Base-by-base conservation (phyloP, 1,284 basidiomycete species). In the Pyrrhoderma lamaoense region DNA sequence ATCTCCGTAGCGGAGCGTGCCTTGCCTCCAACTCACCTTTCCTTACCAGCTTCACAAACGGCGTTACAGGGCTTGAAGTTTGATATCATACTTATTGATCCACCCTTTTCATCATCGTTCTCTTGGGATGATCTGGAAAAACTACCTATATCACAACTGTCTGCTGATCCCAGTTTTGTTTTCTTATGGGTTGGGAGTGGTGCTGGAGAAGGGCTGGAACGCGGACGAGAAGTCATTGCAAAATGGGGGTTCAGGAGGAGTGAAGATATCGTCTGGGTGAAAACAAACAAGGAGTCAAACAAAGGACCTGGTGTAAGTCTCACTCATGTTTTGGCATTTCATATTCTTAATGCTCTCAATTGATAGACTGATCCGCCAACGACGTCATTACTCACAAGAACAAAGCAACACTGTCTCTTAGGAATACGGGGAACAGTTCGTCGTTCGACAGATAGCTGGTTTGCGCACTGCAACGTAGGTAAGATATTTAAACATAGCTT, bases 351-450 rank as follows among this genome's bases (percentile, higher is more conserved):
- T 38, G 21, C 19, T 46, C 16, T 42, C 23, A 21, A 8, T 14
- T 34, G 8, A 9, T 48, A 89, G 83, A 87, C 83, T 38, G 88
- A 90, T 63, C 79, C 84, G 1, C 88, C 88, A 1, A 89, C 88
- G 5, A 88, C 84, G 1, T 89, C 87, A 2, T 67, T 96, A 23
- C 75, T 96, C 45, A 90, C 87, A 7, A 77, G 89, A 35, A 93
- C 93, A 47, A 93, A 95, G 64, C 90, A 97, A 62, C 95, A 99
- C 64, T 98, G 94, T 68, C 71, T 98, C 42, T 97, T 99, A 80
- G 96, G 96, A n/a, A 99, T 99, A 59, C 82, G 91, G 34, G 95
- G 95, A 1, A 99, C 95, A 0, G 95, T 99, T 2, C 81, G 94
- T 14, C 77, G 95, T 22, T 93, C 90, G 18, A 93, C 88, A 1